Evolutionary conservation across 192 early-diverging fungal species (phyloP), one percentile per base, ranked within the genome.

Genomic region (Backusella tarrabulga): DNA sequence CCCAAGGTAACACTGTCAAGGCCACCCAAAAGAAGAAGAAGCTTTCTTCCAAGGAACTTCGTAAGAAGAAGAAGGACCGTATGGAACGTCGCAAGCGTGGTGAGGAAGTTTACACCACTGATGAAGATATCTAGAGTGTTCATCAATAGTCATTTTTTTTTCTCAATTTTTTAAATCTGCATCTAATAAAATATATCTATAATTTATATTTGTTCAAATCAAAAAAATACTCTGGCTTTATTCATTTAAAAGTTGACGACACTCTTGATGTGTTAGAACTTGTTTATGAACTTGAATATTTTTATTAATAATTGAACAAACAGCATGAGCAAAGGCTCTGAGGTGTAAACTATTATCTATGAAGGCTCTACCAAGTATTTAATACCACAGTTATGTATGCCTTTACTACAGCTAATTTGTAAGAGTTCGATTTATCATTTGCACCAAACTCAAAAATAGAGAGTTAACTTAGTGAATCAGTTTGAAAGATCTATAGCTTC

Each of bases 1-100:
- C 91, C 21, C 90, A 91, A 77, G 93, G 93, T 77, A 94, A 93
- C 87, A 89, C 89, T 42, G 78, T 87, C 75, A 92, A 93, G 83
- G 87, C 88, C 41, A 88, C 88, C 84, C 82, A 84, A 74, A 90
- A 87, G 82, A 88, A 90, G 80, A 82, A 73, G 71, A 86, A 86
- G 81, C 75, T 88, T 42, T 81, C 87, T 78, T 84, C 83, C 68
- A 83, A 83, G 74, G 87, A 88, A 80, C 52, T 86, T 11, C 85
- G 86, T 73, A 84, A 88, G 68, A 88, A 88, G 87, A 86, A 86
- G 83, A 88, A 88, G 87, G 85, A 86, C 41, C 85, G 87, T 68
- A 83, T 84, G 84, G 87, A 84, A 80, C 83, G 85, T 68, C 83
- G 86, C 69, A 88, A 88, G 79, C 87, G 87, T 74, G 87, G 87